Conservation (phyloP, 2,329 filamentous ascomycete genomes). For the Apiospora rasikravindrae region DNA sequence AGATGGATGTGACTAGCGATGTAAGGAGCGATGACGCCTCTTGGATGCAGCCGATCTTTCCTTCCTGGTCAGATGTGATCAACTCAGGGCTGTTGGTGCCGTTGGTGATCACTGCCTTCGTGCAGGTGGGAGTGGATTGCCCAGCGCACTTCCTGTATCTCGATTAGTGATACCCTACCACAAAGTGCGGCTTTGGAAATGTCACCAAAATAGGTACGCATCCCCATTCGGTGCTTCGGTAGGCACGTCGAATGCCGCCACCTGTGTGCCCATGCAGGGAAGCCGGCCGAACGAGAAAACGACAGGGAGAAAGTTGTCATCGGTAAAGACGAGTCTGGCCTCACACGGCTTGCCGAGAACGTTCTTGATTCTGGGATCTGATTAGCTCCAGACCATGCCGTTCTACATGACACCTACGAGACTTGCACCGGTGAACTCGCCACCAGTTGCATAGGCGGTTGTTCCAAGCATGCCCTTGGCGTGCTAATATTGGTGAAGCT, state of each 20-base stretch:
- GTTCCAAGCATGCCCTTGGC: slow-evolving; percentile 1
- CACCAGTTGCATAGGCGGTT: neutral
- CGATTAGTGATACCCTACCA: neutral
- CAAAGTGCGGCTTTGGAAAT: neutral
- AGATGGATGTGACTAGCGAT: neutral
- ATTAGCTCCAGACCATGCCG: neutral
- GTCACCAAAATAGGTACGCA: neutral
- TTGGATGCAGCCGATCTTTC: slow-evolving; percentile 2
- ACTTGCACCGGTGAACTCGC: neutral
- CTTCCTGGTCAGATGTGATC: neutral
- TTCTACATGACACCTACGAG: neutral
- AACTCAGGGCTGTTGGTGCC: slow-evolving; percentile 4
- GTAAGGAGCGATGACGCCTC: neutral
- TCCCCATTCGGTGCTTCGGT: slow-evolving; percentile 8
- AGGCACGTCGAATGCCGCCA: neutral
- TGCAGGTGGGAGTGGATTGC: slow-evolving; percentile 6
- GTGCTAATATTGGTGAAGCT: slow-evolving; percentile 4
- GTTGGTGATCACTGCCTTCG: slow-evolving; percentile 1
- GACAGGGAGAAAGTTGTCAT: slow-evolving; percentile 7
- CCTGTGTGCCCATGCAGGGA: neutral
- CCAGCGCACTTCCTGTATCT: neutral
- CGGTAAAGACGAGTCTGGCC: slow-evolving; percentile 3
- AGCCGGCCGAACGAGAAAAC: slow-evolving; percentile 12
- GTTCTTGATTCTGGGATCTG: neutral
- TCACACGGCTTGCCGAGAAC: slow-evolving; percentile 3